Evolutionary conservation across 768 basidiomycete species (phyloP).

Genomic region (Exsudoporus frostii): DNA sequence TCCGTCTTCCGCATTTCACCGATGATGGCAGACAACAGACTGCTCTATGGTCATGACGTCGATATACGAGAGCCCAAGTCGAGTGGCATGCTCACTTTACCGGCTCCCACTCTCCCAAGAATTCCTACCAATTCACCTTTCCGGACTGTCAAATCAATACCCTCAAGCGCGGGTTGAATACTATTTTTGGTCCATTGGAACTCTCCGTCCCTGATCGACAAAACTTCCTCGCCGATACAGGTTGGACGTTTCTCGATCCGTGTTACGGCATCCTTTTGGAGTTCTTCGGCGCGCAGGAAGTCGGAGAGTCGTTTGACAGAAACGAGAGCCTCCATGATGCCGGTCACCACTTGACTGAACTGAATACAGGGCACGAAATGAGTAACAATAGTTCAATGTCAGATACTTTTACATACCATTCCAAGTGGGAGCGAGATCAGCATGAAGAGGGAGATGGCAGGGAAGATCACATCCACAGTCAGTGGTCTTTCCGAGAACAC

Average conservation of each 20-base stretch:
- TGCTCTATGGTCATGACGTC: constrained; percentile 44
- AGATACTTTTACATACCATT: constrained; percentile 48
- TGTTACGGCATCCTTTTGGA: constrained; percentile 72
- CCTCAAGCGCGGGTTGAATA: constrained; percentile 64
- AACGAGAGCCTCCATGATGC: constrained; percentile 82
- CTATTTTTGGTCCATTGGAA: constrained; percentile 72
- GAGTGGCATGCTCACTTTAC: constrained; percentile 57
- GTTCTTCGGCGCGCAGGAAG: constrained; percentile 76
- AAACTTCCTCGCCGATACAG: constrained; percentile 60
- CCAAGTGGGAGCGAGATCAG: constrained; percentile 81
- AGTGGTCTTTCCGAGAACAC: constrained; percentile 60
- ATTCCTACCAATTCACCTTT: constrained; percentile 87
- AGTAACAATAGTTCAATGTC: not conserved
- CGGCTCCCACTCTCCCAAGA: constrained; percentile 86
- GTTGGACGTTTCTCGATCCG: constrained; percentile 37
- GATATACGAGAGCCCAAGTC: no score
- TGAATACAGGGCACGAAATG: constrained; percentile 19
- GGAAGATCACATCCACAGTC: constrained; percentile 90
- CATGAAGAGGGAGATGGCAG: constrained; percentile 86
- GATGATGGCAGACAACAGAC: constrained; percentile 73
- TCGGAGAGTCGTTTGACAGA: constrained; percentile 74
- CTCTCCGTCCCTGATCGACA: constrained; percentile 71
- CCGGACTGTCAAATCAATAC: constrained; percentile 66
- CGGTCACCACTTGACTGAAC: constrained; percentile 71
- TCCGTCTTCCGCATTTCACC: constrained; percentile 82